A percentile compares a stretch with the other conserved stretches of the same genome.
These are phyloP conservation scores for Paramecium primaurelia DNA, from an alignment of 73 alveolate species.

Conservation along the genomic window DNA sequence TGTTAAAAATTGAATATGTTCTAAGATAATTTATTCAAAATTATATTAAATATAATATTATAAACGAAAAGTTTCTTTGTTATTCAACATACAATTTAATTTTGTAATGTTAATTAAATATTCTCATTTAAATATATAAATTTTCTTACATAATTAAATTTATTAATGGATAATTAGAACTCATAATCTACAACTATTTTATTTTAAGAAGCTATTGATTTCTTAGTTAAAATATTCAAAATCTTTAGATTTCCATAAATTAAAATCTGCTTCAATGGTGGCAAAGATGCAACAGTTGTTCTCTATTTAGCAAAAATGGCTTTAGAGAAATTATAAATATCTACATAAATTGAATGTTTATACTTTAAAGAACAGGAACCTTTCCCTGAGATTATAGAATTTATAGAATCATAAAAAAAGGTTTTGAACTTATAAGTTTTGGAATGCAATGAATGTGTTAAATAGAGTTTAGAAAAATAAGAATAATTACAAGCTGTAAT, in stretches of 20 bases:
- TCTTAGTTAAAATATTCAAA: background rate
- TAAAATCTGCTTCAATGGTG: conserved; percentile 53
- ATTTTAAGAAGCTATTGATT: background rate
- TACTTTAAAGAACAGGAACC: conserved; percentile 46
- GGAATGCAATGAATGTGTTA: background rate
- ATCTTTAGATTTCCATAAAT: conserved; percentile 18
- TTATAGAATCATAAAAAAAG: background rate
- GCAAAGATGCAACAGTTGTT: conserved; percentile 61
- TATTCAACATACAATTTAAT: background rate
- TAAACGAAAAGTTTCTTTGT: no score
- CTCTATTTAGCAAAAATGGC: conserved; percentile 46
- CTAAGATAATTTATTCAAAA: no score
- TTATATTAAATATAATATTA: no score
- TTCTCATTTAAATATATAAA: background rate
- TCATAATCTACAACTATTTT: background rate
- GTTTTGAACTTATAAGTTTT: background rate
- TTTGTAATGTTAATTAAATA: no score
- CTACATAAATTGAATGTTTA: background rate
- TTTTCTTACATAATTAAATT: background rate
- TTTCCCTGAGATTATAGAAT: conserved; percentile 36
- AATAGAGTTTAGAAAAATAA: background rate
- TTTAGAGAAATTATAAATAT: background rate
- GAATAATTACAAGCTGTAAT: conserved; percentile 42
- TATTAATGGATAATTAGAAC: background rate
- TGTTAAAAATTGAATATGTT: no score